Evolutionary conservation across 176 grass and related monocot genomes (phyloP).

Genomic region (Aechmea fasciata): DNA sequence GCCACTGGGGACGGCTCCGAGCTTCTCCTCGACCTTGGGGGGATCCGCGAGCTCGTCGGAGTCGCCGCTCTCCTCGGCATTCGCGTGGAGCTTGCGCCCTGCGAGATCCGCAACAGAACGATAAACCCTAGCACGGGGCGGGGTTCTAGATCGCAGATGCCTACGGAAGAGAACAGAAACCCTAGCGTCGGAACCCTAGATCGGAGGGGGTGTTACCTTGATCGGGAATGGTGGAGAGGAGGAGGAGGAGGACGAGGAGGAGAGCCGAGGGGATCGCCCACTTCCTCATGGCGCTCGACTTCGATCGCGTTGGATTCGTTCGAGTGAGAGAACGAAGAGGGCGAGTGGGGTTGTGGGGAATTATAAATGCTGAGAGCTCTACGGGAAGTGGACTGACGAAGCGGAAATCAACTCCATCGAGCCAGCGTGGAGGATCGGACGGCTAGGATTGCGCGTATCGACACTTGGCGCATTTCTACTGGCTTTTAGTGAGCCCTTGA

Average conservation of each 20-base stretch:
- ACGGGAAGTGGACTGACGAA: not conserved
- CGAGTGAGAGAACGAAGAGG: constrained; percentile 13
- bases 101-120: constrained; percentile 9
- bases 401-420: constrained; percentile 16
- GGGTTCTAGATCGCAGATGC: not conserved
- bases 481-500: not conserved
- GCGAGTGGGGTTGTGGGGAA: not conserved
- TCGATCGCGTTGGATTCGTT: constrained; percentile 3
- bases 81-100: constrained; percentile 78
- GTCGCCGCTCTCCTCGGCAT: constrained; percentile 67
- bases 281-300: constrained; percentile 53
- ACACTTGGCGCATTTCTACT: not conserved
- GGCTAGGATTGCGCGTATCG: not conserved
- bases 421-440: constrained; percentile 48
- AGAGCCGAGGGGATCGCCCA: constrained; percentile 65
- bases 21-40: constrained; percentile 88
- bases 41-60: constrained; percentile 55
- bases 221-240: constrained; percentile 67
- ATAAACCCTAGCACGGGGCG: not conserved
- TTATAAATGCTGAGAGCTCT: not conserved
- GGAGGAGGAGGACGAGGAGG: constrained; percentile 58
- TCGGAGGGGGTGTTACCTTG: constrained; percentile 32
- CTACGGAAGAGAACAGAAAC: not conserved
- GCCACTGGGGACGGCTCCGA: constrained; percentile 72
- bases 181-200: not conserved